These are phyloP conservation scores for Asparagopsis taxiformis DNA, from an alignment of 31 red algal genomes.

Conservation along the genomic window DNA sequence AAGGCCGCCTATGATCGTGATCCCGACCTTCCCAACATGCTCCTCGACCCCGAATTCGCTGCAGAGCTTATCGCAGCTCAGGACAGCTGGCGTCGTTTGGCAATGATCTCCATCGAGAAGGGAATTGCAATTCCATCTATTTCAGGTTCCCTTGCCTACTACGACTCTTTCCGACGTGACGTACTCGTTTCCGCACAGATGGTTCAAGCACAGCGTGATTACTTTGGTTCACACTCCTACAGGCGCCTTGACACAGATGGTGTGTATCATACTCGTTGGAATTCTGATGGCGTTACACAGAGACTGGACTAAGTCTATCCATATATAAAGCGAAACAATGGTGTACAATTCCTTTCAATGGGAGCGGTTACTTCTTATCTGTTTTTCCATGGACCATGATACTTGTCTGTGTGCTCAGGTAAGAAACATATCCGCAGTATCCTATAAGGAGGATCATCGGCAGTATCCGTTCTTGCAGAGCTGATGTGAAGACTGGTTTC, in stretches of 20 bases:
- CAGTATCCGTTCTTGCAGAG: no score
- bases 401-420: no score
- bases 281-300: slow-evolving; percentile 68
- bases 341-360: no score
- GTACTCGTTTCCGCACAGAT: slow-evolving; percentile 80
- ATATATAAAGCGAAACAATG: no score
- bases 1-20: slow-evolving; percentile 86
- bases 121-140: slow-evolving; percentile 85
- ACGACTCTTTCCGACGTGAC: slow-evolving; percentile 83
- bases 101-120: slow-evolving; percentile 37
- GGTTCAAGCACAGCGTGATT: slow-evolving; percentile 97
- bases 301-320: slow-evolving; percentile 26
- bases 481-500: no score
- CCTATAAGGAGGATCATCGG: no score
- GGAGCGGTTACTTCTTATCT: no score
- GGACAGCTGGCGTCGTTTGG: slow-evolving; percentile 73
- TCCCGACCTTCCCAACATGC: slow-evolving; percentile 64
- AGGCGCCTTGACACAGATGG: slow-evolving; percentile 82
- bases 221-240: slow-evolving; percentile 96
- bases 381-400: no score
- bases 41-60: slow-evolving; percentile 85
- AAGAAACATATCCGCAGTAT: no score
- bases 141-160: slow-evolving; percentile 77
- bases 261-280: slow-evolving; percentile 95
- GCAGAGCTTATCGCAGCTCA: slow-evolving; percentile 71